Base-by-base conservation (phyloP, 331 rosid genomes). In the Erythrophleum ivorense region DNA sequence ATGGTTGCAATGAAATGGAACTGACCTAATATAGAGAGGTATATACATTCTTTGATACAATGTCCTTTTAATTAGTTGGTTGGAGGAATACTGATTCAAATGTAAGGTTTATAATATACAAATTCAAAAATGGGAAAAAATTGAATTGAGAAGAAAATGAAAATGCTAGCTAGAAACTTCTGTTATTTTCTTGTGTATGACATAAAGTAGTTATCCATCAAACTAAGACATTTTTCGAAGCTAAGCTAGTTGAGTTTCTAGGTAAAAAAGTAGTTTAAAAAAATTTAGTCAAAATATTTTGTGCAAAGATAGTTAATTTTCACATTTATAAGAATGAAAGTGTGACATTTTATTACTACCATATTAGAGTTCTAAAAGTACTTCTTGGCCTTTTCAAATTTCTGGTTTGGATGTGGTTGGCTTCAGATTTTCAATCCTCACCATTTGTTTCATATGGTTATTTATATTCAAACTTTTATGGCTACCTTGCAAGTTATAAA, bases 21-120 rank as follows among this genome's bases (percentile, higher is more conserved):
- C 45, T 62, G 31, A 50, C 3, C 4, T 21, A 79, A 80, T 88
- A 87, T 87, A 87, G 73, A 87, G 81, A 79, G 75, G 7, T 9
- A 64, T n/a, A 11, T 54, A 18, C 9, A 36, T 84, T 74, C 29
- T 24, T 84, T 66, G 95, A 48, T 91, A 79, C 80, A 80, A 71
- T 67, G 93, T 89, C 93, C 88, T 86, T 89, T 84, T 85, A 77
- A 77, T 74, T 36, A 83, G 88, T 87, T 84, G 86, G 86, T 77
- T 73, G 84, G 53, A 64, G 60, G 81, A 67, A 87, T 80, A 84
- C 79, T 78, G 9, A 57, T 57, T 85, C 63, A 72, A 73, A 82
- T 15, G 55, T 12, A 78, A 82, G 79, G 81, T 75, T 73, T 49
- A 64, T n/a, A 50, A 71, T 38, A 77, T 45, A 13, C 48, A 77